Base-by-base conservation (phyloP, 1,284 basidiomycete species). In the Leccinum pachyderme region DNA sequence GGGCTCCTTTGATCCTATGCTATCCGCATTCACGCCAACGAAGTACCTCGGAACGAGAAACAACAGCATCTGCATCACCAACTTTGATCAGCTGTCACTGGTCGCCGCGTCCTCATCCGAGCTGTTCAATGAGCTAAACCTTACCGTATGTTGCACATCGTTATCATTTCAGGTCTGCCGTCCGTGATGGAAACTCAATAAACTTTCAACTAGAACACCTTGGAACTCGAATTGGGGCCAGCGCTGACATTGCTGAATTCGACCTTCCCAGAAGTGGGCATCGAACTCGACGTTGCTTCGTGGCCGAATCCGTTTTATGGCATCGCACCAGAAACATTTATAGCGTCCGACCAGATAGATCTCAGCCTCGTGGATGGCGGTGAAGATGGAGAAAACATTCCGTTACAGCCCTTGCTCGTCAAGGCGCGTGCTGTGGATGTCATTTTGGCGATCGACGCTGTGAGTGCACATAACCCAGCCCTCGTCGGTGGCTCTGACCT, bases 61-160 rank as follows among this genome's bases (percentile, higher is more conserved):
- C 54, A 62, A 63, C 8, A 73, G 69, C 25, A 29, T 72, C 5
- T 84, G 82, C 53, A 68, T 76, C 2, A 75, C 74, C 1, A 75
- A 74, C 18, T 83, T 77, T 61, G 81, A 83, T 49, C 77, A 81
- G 57, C 66, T 74, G 0, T 64, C 72, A 24, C 70, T 75, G 45
- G 61, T 81, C 7, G 60, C 70, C 13, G 79, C 70, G 11, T 58
- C 72, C 1, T 79, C 77, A 3, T 80, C 79, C 3, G 73, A 70
- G 27, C 50, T 80, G 4, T 81, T 77, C 58, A 74, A 73, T 35
- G 63, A 53, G 27, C 55, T 57, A 31, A 75, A 77, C 51, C n/a
- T 60, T 15, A 68, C 72, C 2, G 77, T 77, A 51, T 12, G 75
- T 51, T 18, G 18, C 29, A 24, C 22, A 43, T 4, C 12, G 25